Evolutionary conservation across 2,329 filamentous ascomycete genomes (phyloP), one percentile per base, ranked within the genome.

Genomic region (Penicillium aurantiogriseum): DNA sequence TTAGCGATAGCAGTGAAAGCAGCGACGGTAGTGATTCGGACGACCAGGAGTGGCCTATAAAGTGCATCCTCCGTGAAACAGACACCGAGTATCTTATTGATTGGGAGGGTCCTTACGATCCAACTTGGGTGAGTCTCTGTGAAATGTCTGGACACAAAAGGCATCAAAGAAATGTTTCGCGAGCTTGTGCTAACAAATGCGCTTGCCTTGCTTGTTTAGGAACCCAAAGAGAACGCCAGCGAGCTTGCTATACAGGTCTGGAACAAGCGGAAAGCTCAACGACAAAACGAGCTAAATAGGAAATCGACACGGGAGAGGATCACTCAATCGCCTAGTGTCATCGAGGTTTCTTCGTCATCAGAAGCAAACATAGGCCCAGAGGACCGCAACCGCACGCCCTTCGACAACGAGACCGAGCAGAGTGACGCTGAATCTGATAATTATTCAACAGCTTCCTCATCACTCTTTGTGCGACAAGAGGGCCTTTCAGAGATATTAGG

Each of bases 21-120:
- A 56, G 35, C 31, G 40, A 52, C 27, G 35, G 51, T 25, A 46
- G 48, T 39, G 42, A 46, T 13, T 38, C 67, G 46, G 63, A 52
- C n/a, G 68, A 71, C 43, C 65, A 69, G 57, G 71, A 75, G 63
- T 74, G 64, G 59, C 66, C 65, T 54, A 73, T 74, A 42, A 73
- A 73, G 51, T 66, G 66, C 57, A 75, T 75, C 47, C 65, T 75
- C 55, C 69, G 70, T 60, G 73, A 77, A 63, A 67, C 66, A 33
- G 56, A 65, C 44, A 62, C 64, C 19, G 64, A 72, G 48, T 77
- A 75, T 62, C 64, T 76, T 29, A 73, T 77, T 58, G 73, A 74
- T 35, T 76, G 73, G 74, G 69, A 72, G 54, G 73, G 70, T 9
- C 61, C 65, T 29, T 76, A 68, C 61, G 63, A 69, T 33, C 73